These are phyloP conservation scores for Bathelium albidoporum DNA, from an alignment of 495 filamentous ascomycete species.

Conservation along the genomic window DNA sequence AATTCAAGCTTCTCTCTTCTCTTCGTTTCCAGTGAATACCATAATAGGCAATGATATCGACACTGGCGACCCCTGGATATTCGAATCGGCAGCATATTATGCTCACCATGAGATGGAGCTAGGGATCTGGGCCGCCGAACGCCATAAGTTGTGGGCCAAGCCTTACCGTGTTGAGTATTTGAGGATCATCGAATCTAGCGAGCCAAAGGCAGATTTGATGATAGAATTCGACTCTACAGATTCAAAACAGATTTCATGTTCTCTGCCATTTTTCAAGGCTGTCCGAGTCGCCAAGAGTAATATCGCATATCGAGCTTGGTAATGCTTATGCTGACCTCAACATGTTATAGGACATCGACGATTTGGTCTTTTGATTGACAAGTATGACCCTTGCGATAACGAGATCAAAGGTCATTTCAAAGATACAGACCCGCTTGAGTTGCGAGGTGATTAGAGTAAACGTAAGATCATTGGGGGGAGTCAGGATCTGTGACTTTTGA, in stretches of 20 bases:
- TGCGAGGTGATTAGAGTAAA: not conserved
- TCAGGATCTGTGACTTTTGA: no score
- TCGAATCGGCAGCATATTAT: constrained; percentile 10
- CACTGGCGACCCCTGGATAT: constrained; percentile 10
- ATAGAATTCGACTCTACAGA: not conserved
- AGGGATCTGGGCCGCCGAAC: constrained; percentile 14
- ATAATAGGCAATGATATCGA: constrained; percentile 2
- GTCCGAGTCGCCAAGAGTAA: not conserved
- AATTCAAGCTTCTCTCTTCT: no score
- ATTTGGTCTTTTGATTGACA: not conserved
- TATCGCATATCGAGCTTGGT: not conserved
- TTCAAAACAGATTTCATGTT: not conserved
- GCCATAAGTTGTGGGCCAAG: constrained; percentile 22
- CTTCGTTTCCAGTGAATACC: no score
- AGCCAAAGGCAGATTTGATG: not conserved
- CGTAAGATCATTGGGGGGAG: not conserved
- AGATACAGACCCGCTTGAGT: not conserved
- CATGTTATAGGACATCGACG: not conserved
- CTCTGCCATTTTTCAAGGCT: not conserved
- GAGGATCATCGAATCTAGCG: not conserved
- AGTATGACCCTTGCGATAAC: not conserved
- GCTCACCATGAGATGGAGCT: constrained; percentile 15
- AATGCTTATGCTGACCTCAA: not conserved
- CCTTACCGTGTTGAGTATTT: constrained; percentile 4
- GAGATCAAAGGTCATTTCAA: not conserved